Conservation (phyloP, 2,329 filamentous ascomycete species). For the Talaromyces sp. region DNA sequence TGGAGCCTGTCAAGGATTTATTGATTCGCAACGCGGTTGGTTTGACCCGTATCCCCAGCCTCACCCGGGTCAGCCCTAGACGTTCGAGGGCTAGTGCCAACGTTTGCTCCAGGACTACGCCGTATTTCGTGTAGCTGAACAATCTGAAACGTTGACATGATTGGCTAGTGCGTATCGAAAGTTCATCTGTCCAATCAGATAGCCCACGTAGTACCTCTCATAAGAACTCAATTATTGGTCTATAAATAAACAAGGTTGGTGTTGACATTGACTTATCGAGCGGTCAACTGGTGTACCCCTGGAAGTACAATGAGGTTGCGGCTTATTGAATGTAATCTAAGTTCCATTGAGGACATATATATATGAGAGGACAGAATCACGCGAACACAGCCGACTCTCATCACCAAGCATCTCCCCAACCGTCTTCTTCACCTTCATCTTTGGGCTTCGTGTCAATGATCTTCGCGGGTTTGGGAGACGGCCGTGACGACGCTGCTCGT, state of each 20-base stretch:
- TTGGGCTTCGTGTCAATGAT: constrained; percentile 65
- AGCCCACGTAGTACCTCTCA: too few species aligned
- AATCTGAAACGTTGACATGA: neutral
- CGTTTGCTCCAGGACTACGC: neutral
- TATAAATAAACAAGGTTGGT: too few species aligned
- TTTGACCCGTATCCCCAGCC: neutral
- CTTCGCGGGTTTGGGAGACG: constrained; percentile 53
- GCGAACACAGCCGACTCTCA: neutral
- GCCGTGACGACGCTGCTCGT: constrained; percentile 39
- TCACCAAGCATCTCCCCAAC: constrained; percentile 47
- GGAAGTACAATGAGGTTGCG: too few species aligned
- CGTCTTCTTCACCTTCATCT: constrained; percentile 42
- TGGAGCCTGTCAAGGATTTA: neutral
- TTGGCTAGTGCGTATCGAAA: neutral
- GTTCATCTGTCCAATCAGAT: neutral
- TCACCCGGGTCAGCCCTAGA: neutral
- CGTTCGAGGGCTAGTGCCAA: constrained; percentile 4
- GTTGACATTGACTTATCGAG: too few species aligned
- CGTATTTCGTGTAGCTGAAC: neutral
- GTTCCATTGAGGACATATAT: neutral
- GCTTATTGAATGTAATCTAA: neutral
- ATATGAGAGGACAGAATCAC: neutral
- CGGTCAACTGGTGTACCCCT: too few species aligned
- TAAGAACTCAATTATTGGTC: too few species aligned
- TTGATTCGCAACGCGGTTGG: neutral